Conservation (phyloP, 2,329 filamentous ascomycete species). For the Ophiosphaerella korrae region DNA sequence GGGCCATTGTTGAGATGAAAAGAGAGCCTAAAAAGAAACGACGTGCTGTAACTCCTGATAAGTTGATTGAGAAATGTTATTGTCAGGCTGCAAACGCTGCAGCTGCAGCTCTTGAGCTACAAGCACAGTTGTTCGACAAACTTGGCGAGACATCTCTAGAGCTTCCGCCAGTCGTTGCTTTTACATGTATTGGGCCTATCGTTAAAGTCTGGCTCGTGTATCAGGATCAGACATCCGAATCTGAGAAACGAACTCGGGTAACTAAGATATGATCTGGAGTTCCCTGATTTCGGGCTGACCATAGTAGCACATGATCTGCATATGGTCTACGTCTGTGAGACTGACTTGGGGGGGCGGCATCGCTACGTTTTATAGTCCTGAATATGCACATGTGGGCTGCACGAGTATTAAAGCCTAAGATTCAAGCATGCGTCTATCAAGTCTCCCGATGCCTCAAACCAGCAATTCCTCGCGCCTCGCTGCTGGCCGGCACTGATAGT, state of each 20-base stretch:
- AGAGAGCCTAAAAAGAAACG: not conserved
- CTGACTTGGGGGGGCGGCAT: conserved; percentile 9
- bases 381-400: conserved; percentile 17
- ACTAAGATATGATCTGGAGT: not conserved
- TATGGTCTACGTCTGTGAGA: conserved; percentile 9
- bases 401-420: conserved; percentile 8
- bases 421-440: conserved; percentile 5
- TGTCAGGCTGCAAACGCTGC: conserved; percentile 15
- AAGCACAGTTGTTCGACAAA: conserved; percentile 5
- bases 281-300: conserved; percentile 1
- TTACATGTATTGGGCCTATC: conserved; percentile 11
- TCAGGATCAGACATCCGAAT: not conserved
- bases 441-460: not conserved
- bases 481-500: too few species aligned
- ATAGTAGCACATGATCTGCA: conserved; percentile 9
- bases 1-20: conserved; percentile 13
- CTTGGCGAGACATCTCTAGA: not conserved
- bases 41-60: not conserved
- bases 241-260: not conserved
- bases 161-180: conserved; percentile 6
- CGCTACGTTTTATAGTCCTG: conserved; percentile 7
- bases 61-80: conserved; percentile 7
- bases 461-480: not conserved
- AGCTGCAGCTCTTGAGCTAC: conserved; percentile 11
- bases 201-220: conserved; percentile 17